These are phyloP conservation scores for Mucor indicus DNA, from an alignment of 371 early-diverging fungal species.

Conservation along the genomic window DNA sequence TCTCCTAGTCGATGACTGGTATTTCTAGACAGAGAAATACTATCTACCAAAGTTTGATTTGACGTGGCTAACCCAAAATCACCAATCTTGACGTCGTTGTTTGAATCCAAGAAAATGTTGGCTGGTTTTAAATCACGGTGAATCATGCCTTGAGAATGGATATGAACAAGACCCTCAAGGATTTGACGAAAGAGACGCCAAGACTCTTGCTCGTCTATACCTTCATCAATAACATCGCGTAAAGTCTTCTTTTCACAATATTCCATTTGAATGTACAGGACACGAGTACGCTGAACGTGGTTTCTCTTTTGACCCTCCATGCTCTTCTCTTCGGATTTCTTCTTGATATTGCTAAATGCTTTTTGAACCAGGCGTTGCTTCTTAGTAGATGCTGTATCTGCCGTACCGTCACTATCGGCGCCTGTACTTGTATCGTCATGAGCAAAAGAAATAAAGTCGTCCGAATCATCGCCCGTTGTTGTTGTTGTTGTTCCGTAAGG, in stretches of 20 bases:
- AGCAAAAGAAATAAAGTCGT: slow-evolving; percentile 37
- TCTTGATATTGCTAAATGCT: slow-evolving; percentile 17
- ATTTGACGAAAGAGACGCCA: slow-evolving; percentile 79
- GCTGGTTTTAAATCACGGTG: slow-evolving; percentile 98
- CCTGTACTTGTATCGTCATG: slow-evolving; percentile 8
- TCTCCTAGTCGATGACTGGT: slow-evolving; percentile 14
- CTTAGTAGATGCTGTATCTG: slow-evolving; percentile 9
- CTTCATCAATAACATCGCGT: slow-evolving; percentile 82
- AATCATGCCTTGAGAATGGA: slow-evolving; percentile 88
- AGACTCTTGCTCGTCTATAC: slow-evolving; percentile 67
- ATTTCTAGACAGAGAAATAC: slow-evolving; percentile 3
- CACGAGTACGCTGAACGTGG: slow-evolving; percentile 41
- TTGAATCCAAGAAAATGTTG: slow-evolving; percentile 90
- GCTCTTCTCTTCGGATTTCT: slow-evolving; percentile 20
- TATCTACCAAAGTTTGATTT: slow-evolving; percentile 56
- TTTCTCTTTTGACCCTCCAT: slow-evolving; percentile 17
- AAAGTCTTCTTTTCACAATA: slow-evolving; percentile 95
- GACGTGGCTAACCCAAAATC: slow-evolving; percentile 97
- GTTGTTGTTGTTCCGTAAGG: slow-evolving; percentile 5
- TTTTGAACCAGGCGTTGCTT: slow-evolving; percentile 6
- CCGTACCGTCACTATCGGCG: slow-evolving; percentile 3
- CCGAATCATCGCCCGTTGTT: slow-evolving; percentile 9
- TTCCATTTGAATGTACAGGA: slow-evolving; percentile 97
- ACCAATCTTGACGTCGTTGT: slow-evolving; percentile 91
- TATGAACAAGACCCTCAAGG: slow-evolving; percentile 83